Base-by-base conservation (phyloP, 176 grass and related monocot species). In the Bonia amplexicaulis region DNA sequence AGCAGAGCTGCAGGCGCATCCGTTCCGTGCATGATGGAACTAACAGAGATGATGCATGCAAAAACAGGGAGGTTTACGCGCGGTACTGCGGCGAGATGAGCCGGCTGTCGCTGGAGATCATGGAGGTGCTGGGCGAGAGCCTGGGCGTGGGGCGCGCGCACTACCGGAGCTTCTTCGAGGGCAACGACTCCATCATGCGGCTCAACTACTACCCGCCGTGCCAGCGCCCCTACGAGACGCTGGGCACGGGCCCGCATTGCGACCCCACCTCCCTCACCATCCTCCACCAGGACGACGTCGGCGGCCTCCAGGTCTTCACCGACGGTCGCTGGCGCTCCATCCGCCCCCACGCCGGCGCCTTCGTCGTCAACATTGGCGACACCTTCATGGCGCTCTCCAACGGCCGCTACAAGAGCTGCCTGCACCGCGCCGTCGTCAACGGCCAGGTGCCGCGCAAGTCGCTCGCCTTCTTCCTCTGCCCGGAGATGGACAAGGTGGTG, bases 311-410 rank as follows among this genome's bases (percentile, higher is more conserved):
- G 90, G 97, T 94, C 6, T 92, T 92, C 81, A 52, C 72, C 20
- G 93, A 66, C 3, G 89, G 82, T 0, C 72, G 69, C 0, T 98
- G 88, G 97, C 90, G 47, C 3, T 80, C 89, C 58, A 87, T 94
- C 84, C 22, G 79, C 0, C 92, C 92, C 0, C 78, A 37, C 15
- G 5, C 86, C 6, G 82, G 78, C 55, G 85, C 96, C 33, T 85
- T 99, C 23, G 93, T 99, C 2, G 92, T 94, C 42, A 96, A 99
- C 81, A 92, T 96, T 57, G 93, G 93, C n/a, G 93, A 99, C 85
- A 97, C 95, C 42, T 97, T 97, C 92, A 97, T 87, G 92, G 97
- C 97, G 78, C 87, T 99, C n/a, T 96, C 93, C 19, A 99, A 99
- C 70, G 97, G 91, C 0, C 57, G 86, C 13, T 99, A 99, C 81